Conservation (phyloP, 2,329 filamentous ascomycete genomes). For the Bipolaris bicolor region DNA sequence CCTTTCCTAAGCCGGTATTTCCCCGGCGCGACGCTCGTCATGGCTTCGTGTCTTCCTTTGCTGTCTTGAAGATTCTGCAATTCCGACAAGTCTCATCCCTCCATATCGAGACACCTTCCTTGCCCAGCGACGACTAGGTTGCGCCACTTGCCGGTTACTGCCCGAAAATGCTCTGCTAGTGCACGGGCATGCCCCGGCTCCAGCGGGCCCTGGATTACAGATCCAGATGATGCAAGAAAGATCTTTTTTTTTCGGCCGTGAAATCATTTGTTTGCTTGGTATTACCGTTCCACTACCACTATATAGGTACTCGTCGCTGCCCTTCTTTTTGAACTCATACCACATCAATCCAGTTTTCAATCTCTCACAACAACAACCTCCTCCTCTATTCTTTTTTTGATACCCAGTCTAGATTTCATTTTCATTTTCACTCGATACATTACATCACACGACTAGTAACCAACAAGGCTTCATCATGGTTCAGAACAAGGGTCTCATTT, state of each 20-base stretch:
- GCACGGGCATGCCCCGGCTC: not conserved
- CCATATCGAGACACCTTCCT: slow-evolving; percentile 7
- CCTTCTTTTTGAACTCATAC: not conserved
- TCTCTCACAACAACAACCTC: slow-evolving; percentile 4
- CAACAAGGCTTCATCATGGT: slow-evolving; percentile 50
- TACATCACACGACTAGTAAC: slow-evolving; percentile 3
- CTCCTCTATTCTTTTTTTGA: not conserved
- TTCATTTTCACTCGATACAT: not conserved
- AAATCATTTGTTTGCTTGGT: slow-evolving; percentile 14
- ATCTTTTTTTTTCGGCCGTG: slow-evolving; percentile 11
- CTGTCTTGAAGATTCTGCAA: slow-evolving; percentile 16
- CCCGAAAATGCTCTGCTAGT: slow-evolving; percentile 10
- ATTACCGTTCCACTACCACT: slow-evolving; percentile 7
- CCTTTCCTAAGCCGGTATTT: slow-evolving; percentile 21
- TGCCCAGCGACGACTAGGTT: slow-evolving; percentile 3
- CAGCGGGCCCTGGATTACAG: no score
- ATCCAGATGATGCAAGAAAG: slow-evolving; percentile 22
- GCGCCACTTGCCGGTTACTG: slow-evolving; percentile 18
- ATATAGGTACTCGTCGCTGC: slow-evolving; percentile 17
- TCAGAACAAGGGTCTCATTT: slow-evolving; percentile 77
- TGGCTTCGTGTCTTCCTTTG: slow-evolving; percentile 17
- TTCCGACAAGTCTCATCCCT: slow-evolving; percentile 3
- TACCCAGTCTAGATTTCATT: not conserved
- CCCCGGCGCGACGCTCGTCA: slow-evolving; percentile 26
- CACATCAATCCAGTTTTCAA: not conserved